Evolutionary conservation across 306 rosid genomes (phyloP), one percentile per base, ranked within the genome.

Genomic region (Vigna hirtella): DNA sequence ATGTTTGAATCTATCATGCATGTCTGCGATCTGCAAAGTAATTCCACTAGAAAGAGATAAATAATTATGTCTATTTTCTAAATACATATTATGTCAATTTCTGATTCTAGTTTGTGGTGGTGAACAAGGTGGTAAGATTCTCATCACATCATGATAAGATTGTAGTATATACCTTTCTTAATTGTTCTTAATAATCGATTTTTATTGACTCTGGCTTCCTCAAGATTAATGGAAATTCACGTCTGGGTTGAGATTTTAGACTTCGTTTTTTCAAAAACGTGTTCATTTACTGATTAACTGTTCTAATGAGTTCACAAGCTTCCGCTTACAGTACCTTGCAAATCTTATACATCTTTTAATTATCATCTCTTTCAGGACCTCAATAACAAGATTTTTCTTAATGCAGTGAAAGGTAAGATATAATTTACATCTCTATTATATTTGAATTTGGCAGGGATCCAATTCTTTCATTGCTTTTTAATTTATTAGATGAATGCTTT

Each of bases 351-450:
- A 58, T 75, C 24, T 66, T 53, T 47, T 36, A 47, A 11, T 72
- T 47, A 58, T 49, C 73, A 7, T 77, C 62, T 67, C 17, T 1
- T 83, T 91, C 90, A 95, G 99, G 96, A 95, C 79, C 90, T 95
- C 47, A 77, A 68, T 84, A 93, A 86, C 86, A 77, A 49, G 38
- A 77, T 95, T 45, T 79, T 95, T 3, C 67, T 87, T 56, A 95
- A 95, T 71, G 99, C 99, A 9, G 82, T 95, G 58, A 93, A 88
- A 85, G 99, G 99, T 95, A 77, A 57, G 86, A 70, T 45, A 38
- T 42, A 17, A 34, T 66, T 63, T 14, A 48, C 20, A 14, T 68
- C 64, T 53, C 62, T 55, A 8, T 32, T 81, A 28, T 48, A 16
- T 30, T 52, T 7, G n/a, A 22, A 32, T 38, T 26, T 77, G 16